A percentile compares a stretch with the other conserved stretches of the same genome.
Evolutionary conservation across 2,329 filamentous ascomycete genomes (phyloP).

Genomic region (Monosporascus sp.): DNA sequence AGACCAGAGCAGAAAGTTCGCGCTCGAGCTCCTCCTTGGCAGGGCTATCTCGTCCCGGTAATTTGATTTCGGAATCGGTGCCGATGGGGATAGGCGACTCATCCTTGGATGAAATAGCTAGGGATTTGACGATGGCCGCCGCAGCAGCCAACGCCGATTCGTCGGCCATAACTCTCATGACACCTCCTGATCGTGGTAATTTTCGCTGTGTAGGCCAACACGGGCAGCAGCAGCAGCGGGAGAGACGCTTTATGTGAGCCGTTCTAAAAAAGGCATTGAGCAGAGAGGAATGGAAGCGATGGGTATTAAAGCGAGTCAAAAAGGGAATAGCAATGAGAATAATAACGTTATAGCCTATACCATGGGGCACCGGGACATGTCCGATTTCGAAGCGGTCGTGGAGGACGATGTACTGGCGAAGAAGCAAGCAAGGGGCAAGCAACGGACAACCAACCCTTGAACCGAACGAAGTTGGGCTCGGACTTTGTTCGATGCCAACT

Average conservation of each 20-base stretch:
- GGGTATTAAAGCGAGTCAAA: background rate
- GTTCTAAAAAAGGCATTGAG: background rate
- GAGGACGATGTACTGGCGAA: background rate
- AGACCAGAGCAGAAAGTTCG: slow-evolving; percentile 74
- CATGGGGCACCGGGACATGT: background rate
- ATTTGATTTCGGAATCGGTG: slow-evolving; percentile 50
- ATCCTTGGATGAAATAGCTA: slow-evolving; percentile 42
- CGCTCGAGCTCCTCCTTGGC: slow-evolving; percentile 77
- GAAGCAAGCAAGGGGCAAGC: background rate
- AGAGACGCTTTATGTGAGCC: background rate
- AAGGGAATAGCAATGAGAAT: background rate
- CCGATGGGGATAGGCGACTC: slow-evolving; percentile 35
- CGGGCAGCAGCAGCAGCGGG: background rate
- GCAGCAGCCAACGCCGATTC: slow-evolving; percentile 51
- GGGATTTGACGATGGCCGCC: slow-evolving; percentile 47
- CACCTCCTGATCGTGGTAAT: background rate
- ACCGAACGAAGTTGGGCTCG: too few species aligned
- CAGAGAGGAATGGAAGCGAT: background rate
- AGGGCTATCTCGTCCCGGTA: slow-evolving; percentile 71
- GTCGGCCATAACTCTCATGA: slow-evolving; percentile 42
- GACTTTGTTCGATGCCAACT: too few species aligned
- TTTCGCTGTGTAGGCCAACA: background rate
- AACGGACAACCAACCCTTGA: background rate
- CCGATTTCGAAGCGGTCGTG: background rate
- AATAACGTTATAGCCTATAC: background rate